Evolutionary conservation across 2,329 filamentous ascomycete genomes (phyloP), one percentile per base, ranked within the genome.

Genomic region (Aspergillus piperis): DNA sequence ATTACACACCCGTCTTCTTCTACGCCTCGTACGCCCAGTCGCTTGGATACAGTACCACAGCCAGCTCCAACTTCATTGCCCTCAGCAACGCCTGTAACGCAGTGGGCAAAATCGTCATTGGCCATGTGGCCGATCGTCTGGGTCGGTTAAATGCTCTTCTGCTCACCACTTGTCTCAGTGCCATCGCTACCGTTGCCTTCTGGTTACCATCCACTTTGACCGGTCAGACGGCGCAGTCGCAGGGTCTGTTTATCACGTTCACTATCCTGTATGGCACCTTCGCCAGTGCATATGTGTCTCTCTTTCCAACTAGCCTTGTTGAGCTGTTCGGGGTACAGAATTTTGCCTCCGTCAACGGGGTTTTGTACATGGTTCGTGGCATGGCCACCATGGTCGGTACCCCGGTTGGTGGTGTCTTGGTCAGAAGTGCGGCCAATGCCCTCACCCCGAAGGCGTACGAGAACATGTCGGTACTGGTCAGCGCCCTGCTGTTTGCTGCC

Each of bases 81-180:
- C 65, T 78, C 3, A 77, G 73, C 25, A 80, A 79, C 53, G 75
- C 75, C 0, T 72, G 74, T 7, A 78, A 77, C 59, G 75, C 75
- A 2, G 60, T 75, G 4, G 75, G 75, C 2, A 75, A 76, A 56
- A 72, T 80, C 3, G 65, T 70, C 1, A 74, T 79, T 57, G 77
- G 78, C 1, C 70, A 72, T 44, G 61, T 72, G 2, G 76, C 77
- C 66, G 52, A 54, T n/a, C 36, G 38, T 0, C 8, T 54, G 3
- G 52, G 52, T 7, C 52, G 52, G 2, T 21, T 78, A 15, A 79
- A 80, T 59, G 73, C 74, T 1, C 61, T 79, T 2, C 69, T 79
- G 3, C 50, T 77, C 27, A 69, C 65, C 10, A 73, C 66, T 0
- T 55, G 72, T 3, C 61, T 73, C 19, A 70, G 71, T 5, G 64